phyloP scores from a whole-genome alignment of 805 yeast species.

The Metschnikowia gruessii region DNA sequence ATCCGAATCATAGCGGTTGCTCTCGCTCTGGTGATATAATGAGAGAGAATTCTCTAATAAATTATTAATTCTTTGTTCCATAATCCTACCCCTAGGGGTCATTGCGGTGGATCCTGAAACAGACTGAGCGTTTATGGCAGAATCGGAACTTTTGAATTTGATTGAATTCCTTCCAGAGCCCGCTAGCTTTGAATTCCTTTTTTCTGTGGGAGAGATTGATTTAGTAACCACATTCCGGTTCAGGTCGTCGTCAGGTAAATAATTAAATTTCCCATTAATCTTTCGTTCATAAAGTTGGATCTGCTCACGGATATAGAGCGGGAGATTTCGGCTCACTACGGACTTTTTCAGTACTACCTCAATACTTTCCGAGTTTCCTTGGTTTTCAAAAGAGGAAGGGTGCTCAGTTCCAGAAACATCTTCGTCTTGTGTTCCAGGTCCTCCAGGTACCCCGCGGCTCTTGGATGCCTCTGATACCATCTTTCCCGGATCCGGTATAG shows the following conservation, averaged over 20 bases:
- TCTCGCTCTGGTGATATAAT: background rate
- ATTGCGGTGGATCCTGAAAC: background rate
- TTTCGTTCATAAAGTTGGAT: background rate
- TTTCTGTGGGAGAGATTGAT: background rate
- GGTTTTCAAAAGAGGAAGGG: background rate
- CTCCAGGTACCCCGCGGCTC: background rate
- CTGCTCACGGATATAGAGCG: slow-evolving; percentile 34
- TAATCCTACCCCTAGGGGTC: slow-evolving; percentile 5
- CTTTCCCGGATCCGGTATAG: background rate
- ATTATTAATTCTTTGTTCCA: slow-evolving; percentile 28
- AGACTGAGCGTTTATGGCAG: background rate
- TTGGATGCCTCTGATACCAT: background rate
- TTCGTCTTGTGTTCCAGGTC: background rate
- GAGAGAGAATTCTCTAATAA: slow-evolving; percentile 32
- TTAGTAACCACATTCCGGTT: background rate
- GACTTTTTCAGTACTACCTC: slow-evolving; percentile 23
- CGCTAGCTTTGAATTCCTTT: background rate
- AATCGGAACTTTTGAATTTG: background rate
- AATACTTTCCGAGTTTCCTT: background rate
- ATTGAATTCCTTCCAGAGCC: background rate
- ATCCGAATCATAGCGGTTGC: background rate
- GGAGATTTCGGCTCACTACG: slow-evolving; percentile 36
- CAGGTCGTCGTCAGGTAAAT: background rate
- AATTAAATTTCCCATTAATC: background rate
- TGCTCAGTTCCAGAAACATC: background rate